These are phyloP conservation scores for Trametes villosa DNA, from an alignment of 768 basidiomycete genomes.

Conservation along the genomic window DNA sequence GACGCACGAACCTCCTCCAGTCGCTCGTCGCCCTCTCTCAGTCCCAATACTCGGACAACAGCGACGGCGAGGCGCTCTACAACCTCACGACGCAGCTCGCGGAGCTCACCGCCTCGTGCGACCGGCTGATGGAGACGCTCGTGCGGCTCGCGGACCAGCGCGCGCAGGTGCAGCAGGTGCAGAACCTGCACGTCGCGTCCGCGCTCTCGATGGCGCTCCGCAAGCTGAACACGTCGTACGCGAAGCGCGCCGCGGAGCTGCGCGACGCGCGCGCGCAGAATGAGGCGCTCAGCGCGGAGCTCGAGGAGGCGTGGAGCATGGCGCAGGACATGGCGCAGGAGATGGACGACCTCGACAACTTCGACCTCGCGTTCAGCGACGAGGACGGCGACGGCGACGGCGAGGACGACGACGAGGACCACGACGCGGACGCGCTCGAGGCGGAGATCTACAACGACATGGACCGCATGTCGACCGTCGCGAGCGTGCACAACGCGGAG, in stretches of 20 bases:
- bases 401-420: conserved; percentile 17
- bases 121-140: conserved; percentile 60
- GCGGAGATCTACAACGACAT: conserved; percentile 35
- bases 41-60: conserved; percentile 34
- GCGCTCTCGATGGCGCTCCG: conserved; percentile 77
- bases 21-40: conserved; percentile 60
- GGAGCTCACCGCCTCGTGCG: conserved; percentile 60
- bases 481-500: conserved; percentile 36
- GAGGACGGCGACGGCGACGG: conserved; percentile 21
- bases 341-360: conserved; percentile 63
- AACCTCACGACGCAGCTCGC: conserved; percentile 61
- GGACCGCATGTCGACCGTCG: conserved; percentile 17
- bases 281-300: conserved; percentile 63
- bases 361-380: conserved; percentile 25
- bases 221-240: conserved; percentile 79
- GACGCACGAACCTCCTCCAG: conserved; percentile 72
- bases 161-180: conserved; percentile 60
- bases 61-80: conserved; percentile 45
- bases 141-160: conserved; percentile 64
- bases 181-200: conserved; percentile 74
- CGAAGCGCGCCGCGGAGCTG: conserved; percentile 64
- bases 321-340: conserved; percentile 75
- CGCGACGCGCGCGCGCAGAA: conserved; percentile 50
- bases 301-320: conserved; percentile 81
- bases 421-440: conserved; percentile 21